Base-by-base conservation (phyloP, 371 early-diverging fungal genomes). In the Mortierella sp. region DNA sequence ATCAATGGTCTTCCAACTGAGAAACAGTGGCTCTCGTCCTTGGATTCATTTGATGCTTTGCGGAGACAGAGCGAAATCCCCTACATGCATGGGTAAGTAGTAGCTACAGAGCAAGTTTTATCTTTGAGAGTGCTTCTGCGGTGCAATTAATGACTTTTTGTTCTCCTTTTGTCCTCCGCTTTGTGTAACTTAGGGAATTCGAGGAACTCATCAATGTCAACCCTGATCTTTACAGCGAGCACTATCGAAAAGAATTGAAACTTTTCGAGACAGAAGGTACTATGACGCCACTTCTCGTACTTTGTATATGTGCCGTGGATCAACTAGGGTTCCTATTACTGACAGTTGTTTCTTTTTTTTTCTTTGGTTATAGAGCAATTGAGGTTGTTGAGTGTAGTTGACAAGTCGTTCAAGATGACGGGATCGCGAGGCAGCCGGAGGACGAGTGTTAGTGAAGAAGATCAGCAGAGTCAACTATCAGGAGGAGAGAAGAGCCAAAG, bases 161-260 rank as follows among this genome's bases (percentile, higher is more conserved):
- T 29, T 56, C 29, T 18, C 29, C 4, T 12, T n/a, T 72, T 24
- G 21, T n/a, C 43, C 6, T 51, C 44, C 14, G n/a, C 14, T 14
- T 49, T 16, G 14, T 79, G 32, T 43, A 12, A 44, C 68, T 38
- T 76, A 85, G 86, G 18, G 86, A 86, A 51, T 72, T 79, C 48
- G 86, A 86, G 51, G 80, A 86, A 35, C 76, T 82, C 32, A 76
- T 79, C 10, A 74, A 79, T 49, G 71, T 86, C 65, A 86, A 86
- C 48, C 78, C 86, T 3, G 86, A 82, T 10, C 77, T 82, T 32
- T 86, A 86, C 56, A 70, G 44, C 38, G 73, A 77, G 12, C 71
- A 71, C 29, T 43, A 38, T 32, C 68, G 70, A 65, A 38, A n/a
- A 18, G 75, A 44, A 41, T 18, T 83, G 35, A 43, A 41, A 27